Evolutionary conservation across 2,329 filamentous ascomycete species (phyloP).

Genomic region (Diaporthe nobilis): DNA sequence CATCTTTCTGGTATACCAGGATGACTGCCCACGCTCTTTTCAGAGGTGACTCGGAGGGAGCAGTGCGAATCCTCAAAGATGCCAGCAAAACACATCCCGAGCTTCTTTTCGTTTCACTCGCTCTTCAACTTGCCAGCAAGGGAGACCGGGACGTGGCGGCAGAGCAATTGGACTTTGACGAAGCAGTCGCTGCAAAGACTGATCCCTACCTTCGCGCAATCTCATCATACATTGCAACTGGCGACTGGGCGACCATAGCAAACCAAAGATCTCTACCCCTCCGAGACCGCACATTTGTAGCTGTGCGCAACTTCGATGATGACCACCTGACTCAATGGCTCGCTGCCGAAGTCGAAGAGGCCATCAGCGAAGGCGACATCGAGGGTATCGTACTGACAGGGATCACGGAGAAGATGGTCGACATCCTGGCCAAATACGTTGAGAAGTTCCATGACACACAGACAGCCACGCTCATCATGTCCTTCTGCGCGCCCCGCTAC

Average conservation of each 20-base stretch:
- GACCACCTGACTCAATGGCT: slow-evolving; percentile 77
- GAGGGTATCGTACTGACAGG: slow-evolving; percentile 85
- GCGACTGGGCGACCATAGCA: slow-evolving; percentile 82
- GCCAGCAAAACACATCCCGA: slow-evolving; percentile 75
- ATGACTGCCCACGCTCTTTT: slow-evolving; percentile 83
- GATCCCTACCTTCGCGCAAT: slow-evolving; percentile 87
- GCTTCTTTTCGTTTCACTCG: slow-evolving; percentile 77
- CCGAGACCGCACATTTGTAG: slow-evolving; percentile 81
- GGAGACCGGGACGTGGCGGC: slow-evolving; percentile 60
- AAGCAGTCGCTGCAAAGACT: slow-evolving; percentile 72
- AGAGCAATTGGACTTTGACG: slow-evolving; percentile 71
- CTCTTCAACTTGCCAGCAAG: slow-evolving; percentile 73
- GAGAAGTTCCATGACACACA: slow-evolving; percentile 84
- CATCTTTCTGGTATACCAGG: slow-evolving; percentile 76
- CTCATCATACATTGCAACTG: slow-evolving; percentile 81
- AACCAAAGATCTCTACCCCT: slow-evolving; percentile 81
- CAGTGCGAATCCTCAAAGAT: slow-evolving; percentile 78
- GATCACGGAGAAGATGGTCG: slow-evolving; percentile 79
- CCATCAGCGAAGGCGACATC: slow-evolving; percentile 77
- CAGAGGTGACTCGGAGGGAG: slow-evolving; percentile 76
- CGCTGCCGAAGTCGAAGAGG: slow-evolving; percentile 71
- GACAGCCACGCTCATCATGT: slow-evolving; percentile 81
- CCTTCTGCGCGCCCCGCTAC: slow-evolving; percentile 81
- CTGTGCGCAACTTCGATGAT: slow-evolving; percentile 76
- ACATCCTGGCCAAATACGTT: slow-evolving; percentile 83